Conservation (phyloP, 805 yeast species). For the Saturnispora ahearnii region DNA sequence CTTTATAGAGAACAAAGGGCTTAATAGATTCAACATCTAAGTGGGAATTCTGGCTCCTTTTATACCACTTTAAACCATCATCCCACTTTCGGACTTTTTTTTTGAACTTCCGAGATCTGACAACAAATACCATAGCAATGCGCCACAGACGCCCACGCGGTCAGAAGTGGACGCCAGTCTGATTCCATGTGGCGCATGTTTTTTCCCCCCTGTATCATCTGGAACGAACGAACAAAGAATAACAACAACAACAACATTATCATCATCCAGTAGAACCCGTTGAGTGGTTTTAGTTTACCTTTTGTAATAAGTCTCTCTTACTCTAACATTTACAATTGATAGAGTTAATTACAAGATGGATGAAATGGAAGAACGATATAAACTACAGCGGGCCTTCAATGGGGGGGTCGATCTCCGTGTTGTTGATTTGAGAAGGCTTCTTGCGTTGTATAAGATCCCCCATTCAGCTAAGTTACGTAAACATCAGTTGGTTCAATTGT, state of each 20-base stretch:
- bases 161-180: background rate
- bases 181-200: background rate
- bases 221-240: too few relatives aligned
- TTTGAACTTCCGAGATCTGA: background rate
- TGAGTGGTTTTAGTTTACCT: too few relatives aligned
- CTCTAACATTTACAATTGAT: background rate
- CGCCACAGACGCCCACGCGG: background rate
- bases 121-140: background rate
- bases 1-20: background rate
- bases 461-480: conserved; percentile 1
- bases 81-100: conserved; percentile 2
- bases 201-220: too few relatives aligned
- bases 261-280: too few relatives aligned
- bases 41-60: background rate
- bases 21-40: background rate
- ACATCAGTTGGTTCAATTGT: background rate
- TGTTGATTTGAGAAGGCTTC: background rate
- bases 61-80: background rate
- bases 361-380: background rate
- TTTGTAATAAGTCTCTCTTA: too few relatives aligned
- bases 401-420: background rate
- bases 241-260: too few relatives aligned
- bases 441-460: background rate
- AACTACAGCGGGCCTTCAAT: background rate
- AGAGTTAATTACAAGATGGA: background rate